Evolutionary conservation across 2,329 filamentous ascomycete species (phyloP), one percentile per base, ranked within the genome.

Genomic region (Orbilia javanica): DNA sequence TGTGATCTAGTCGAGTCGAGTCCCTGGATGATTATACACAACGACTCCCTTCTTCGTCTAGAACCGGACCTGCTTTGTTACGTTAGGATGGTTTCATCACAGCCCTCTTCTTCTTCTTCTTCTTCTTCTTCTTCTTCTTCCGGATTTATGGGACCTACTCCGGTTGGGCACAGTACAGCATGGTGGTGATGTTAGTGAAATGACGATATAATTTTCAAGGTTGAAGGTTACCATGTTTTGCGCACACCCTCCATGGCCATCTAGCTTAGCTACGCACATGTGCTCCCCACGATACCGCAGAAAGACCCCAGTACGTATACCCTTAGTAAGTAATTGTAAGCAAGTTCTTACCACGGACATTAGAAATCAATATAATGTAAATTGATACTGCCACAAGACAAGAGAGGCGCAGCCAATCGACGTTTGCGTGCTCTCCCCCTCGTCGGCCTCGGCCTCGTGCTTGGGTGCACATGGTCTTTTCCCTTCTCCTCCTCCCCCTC

Each of bases 391-490:
- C 36, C 36, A 39, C 36, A 15, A 48, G 8, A 20, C 20, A n/a
- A 48, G 25, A 10, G 53, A 62, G 70, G 70, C 70, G 70, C 63
- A 74, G 70, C 63, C 7, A 31, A 46, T 46, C 20, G 39, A 62
- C 52, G 31, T 36, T 36, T 53, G 67, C 29, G n/a, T 39, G 34
- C 10, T 29, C 29, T 15, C 36, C 44, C 34, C 34, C 34, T 39
- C 34, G 6, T 39, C 6, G 34, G 15, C 34, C 6, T 7, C 34
- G 15, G 6, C 6, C 44, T 48, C 44, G 44, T 48, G 44, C 42
- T 46, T 7, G 4, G 44, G n/a, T 48, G 7, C 44, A 48, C 44
- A 48, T 48, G 44, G 44, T 18, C 44, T 22, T 8, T 48, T 22
- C 11, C 46, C 22, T 42, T 63, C n/a, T n/a, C n/a, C n/a, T n/a